Percentiles rank a stretch among this genome's conserved stretches.
Evolutionary conservation across 805 yeast genomes (phyloP).

Genomic region (Ogataea nonfermentans): DNA sequence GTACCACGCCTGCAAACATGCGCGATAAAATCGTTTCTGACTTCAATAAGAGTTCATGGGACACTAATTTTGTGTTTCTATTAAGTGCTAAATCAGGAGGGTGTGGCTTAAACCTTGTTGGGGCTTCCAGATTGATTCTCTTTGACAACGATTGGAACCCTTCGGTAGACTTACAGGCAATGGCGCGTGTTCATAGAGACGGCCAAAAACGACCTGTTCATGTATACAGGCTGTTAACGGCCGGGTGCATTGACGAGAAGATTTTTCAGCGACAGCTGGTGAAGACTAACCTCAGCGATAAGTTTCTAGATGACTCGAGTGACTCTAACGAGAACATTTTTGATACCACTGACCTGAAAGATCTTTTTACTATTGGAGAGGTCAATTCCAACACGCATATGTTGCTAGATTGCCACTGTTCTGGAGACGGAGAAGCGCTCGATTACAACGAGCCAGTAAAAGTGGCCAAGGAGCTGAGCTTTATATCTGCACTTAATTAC

Average conservation of each 20-base stretch:
- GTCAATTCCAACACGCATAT: constrained; percentile 75
- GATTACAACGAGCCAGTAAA: constrained; percentile 15
- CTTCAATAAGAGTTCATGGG: constrained; percentile 53
- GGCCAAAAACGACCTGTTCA: constrained; percentile 81
- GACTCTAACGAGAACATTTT: constrained; percentile 63
- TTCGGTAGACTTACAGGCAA: constrained; percentile 85
- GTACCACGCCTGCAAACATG: constrained; percentile 67
- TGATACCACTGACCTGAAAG: constrained; percentile 63
- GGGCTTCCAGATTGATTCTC: constrained; percentile 81
- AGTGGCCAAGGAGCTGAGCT: constrained; percentile 32
- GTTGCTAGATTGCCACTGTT: constrained; percentile 61
- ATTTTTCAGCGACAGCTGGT: constrained; percentile 88
- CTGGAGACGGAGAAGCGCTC: constrained; percentile 47
- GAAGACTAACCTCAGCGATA: constrained; percentile 75
- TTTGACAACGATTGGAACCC: constrained; percentile 99
- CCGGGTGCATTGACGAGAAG: constrained; percentile 93
- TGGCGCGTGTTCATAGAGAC: constrained; percentile 93
- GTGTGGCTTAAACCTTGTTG: constrained; percentile 83
- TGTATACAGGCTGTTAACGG: constrained; percentile 78
- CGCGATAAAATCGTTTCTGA: constrained; percentile 64
- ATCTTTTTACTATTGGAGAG: constrained; percentile 61
- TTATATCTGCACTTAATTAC: constrained; percentile 58
- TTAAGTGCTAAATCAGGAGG: constrained; percentile 94
- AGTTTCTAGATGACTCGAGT: constrained; percentile 49
- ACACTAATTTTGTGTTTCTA: constrained; percentile 58